phyloP scores from a whole-genome alignment of 495 filamentous ascomycete genomes.

The Margaritispora aquatica region DNA sequence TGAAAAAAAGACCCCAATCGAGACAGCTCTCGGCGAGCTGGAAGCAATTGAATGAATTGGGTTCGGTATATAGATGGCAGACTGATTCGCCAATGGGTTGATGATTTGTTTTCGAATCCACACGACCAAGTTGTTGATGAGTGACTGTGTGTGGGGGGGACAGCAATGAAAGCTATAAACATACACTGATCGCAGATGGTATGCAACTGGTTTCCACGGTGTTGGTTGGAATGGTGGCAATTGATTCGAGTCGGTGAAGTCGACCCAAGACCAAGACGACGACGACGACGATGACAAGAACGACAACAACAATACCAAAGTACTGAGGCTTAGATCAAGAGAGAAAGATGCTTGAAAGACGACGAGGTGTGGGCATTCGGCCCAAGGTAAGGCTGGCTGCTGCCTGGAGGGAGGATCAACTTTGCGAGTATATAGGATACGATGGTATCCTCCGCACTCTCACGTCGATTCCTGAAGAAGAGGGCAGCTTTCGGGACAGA shows the following conservation, averaged over 20 bases:
- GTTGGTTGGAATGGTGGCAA: not conserved
- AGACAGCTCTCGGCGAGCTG: not conserved
- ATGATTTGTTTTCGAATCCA: not conserved
- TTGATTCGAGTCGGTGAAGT: not conserved
- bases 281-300: not conserved
- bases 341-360: not conserved
- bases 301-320: not conserved
- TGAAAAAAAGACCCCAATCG: constrained; percentile 12
- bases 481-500: not conserved
- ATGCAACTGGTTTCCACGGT: not conserved
- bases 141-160: not conserved
- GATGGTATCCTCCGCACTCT: constrained; percentile 6
- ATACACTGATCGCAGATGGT: constrained; percentile 7
- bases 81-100: constrained; percentile 21
- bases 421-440: constrained; percentile 14
- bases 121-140: not conserved
- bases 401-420: constrained; percentile 14
- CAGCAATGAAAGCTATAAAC: not conserved
- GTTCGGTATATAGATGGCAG: constrained; percentile 12
- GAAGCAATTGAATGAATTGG: no score
- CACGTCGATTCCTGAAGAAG: not conserved
- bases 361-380: not conserved
- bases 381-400: constrained; percentile 19
- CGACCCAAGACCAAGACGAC: not conserved
- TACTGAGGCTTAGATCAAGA: constrained; percentile 5